Percentiles rank a stretch among this genome's conserved stretches.
Conservation (phyloP, 2,329 filamentous ascomycete species). For the Pyricularia pennisetigena region DNA sequence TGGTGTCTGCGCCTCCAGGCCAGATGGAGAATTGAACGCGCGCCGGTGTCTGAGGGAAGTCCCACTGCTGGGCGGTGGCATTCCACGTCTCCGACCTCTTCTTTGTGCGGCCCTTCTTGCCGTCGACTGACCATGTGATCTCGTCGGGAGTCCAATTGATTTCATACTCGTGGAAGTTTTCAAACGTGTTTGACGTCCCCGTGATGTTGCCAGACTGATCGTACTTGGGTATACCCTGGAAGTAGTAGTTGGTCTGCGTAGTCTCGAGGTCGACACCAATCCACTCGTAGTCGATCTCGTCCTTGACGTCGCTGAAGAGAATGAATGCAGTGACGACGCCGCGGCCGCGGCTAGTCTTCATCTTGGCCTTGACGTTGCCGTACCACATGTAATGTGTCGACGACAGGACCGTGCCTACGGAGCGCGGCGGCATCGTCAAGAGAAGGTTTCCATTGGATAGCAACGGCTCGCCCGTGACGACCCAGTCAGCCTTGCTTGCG, state of each 20-base stretch:
- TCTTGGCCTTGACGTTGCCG: slow-evolving; percentile 74
- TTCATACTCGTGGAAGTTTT: slow-evolving; percentile 80
- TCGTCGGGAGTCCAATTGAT: slow-evolving; percentile 85
- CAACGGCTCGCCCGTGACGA: slow-evolving; percentile 69
- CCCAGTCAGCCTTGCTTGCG: slow-evolving; percentile 72
- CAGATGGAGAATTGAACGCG: slow-evolving; percentile 92
- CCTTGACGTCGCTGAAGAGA: slow-evolving; percentile 87
- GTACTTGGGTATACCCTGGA: slow-evolving; percentile 85
- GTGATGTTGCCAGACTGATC: slow-evolving; percentile 65
- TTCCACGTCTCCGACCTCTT: slow-evolving; percentile 81
- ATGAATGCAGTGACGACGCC: slow-evolving; percentile 99
- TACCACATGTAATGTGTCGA: slow-evolving; percentile 92
- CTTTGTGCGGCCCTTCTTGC: slow-evolving; percentile 62
- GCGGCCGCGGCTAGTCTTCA: slow-evolving; percentile 74
- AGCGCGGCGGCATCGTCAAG: slow-evolving; percentile 80
- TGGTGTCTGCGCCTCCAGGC: slow-evolving; percentile 76
- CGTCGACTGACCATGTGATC: slow-evolving; percentile 83
- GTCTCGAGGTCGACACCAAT: slow-evolving; percentile 68
- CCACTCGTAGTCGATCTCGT: slow-evolving; percentile 97
- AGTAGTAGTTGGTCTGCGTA: slow-evolving; percentile 95
- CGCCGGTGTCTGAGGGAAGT: slow-evolving; percentile 84
- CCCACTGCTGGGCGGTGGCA: slow-evolving; percentile 66
- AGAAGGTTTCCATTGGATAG: slow-evolving; percentile 60
- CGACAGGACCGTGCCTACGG: slow-evolving; percentile 79
- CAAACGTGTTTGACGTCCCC: slow-evolving; percentile 55